phyloP scores from a whole-genome alignment of 495 filamentous ascomycete species.

The Aspergillus mulundensis region DNA sequence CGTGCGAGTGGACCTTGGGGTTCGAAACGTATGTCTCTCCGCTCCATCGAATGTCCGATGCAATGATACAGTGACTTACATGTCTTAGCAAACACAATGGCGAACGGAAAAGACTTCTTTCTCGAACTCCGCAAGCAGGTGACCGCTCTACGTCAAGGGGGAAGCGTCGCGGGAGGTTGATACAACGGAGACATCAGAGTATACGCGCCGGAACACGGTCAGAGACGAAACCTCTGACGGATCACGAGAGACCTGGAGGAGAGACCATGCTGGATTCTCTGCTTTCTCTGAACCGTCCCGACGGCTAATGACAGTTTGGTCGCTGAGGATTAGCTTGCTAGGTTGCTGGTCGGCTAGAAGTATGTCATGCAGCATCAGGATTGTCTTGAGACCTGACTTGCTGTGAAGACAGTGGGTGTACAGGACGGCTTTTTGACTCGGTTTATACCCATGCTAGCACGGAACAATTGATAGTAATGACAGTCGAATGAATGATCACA shows the following conservation, averaged over 20 bases:
- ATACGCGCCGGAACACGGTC: not conserved
- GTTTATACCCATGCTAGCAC: not conserved
- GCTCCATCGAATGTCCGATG: not conserved
- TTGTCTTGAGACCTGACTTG: not conserved
- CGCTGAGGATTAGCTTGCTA: not conserved
- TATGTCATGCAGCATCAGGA: not conserved
- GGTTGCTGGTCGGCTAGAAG: slow-evolving; percentile 8
- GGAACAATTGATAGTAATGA: not conserved
- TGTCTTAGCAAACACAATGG: slow-evolving; percentile 47
- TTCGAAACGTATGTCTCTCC: slow-evolving; percentile 41
- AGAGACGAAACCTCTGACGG: not conserved
- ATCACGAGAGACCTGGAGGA: too few species aligned
- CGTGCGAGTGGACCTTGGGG: slow-evolving; percentile 44
- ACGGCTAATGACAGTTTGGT: slow-evolving; percentile 1
- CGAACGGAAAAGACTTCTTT: slow-evolving; percentile 52
- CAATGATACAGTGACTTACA: slow-evolving; percentile 15
- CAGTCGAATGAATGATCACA: not conserved
- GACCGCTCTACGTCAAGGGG: slow-evolving; percentile 38
- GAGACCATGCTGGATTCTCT: not conserved
- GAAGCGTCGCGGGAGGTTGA: slow-evolving; percentile 43
- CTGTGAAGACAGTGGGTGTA: not conserved
- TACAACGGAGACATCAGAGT: not conserved
- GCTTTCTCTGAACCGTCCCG: not conserved
- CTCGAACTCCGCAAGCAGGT: slow-evolving; percentile 51
- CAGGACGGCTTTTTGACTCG: not conserved